phyloP scores from a whole-genome alignment of 805 yeast genomes.

The Diddensiella transvaalensis region DNA sequence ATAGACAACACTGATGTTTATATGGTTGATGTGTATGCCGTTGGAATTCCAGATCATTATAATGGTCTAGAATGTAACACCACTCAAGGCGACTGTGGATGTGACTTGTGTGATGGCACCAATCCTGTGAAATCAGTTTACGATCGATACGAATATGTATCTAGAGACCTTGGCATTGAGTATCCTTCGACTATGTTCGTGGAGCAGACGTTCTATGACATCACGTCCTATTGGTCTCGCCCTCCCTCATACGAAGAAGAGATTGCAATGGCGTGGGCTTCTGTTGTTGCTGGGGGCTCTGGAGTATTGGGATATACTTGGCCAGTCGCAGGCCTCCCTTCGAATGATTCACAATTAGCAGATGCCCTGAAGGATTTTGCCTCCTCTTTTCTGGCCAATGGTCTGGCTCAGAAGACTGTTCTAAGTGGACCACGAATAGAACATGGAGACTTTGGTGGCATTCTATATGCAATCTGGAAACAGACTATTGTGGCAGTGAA shows the following conservation, averaged over 20 bases:
- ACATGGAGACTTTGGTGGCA: slow-evolving; percentile 5
- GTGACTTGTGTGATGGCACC: slow-evolving; percentile 12
- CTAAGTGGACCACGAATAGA: slow-evolving; percentile 12
- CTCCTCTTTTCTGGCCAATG: slow-evolving; percentile 3
- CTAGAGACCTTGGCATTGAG: slow-evolving; percentile 12
- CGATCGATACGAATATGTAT: slow-evolving; percentile 8
- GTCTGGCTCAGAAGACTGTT: slow-evolving; percentile 4
- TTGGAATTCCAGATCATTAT: slow-evolving; percentile 10
- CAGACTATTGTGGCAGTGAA: slow-evolving; percentile 13
- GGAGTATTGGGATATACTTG: slow-evolving; percentile 15
- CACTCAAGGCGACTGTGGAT: slow-evolving; percentile 16
- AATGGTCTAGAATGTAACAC: slow-evolving; percentile 13
- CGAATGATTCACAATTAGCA: slow-evolving; percentile 5
- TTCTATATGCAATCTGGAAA: slow-evolving; percentile 14
- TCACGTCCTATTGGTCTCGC: slow-evolving; percentile 14
- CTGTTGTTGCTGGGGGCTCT: slow-evolving; percentile 12
- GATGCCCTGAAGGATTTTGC: slow-evolving; percentile 14
- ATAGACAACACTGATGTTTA: slow-evolving; percentile 10
- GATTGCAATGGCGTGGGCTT: slow-evolving; percentile 13
- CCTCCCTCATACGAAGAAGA: slow-evolving; percentile 16
- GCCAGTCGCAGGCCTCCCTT: slow-evolving; percentile 10
- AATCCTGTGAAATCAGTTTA: slow-evolving; percentile 12
- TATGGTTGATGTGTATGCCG: slow-evolving; percentile 16
- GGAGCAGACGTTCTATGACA: slow-evolving; percentile 16
- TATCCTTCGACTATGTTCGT: slow-evolving; percentile 14